Base-by-base conservation (phyloP, 2,329 filamentous ascomycete genomes). In the Diaporthe citriasiana region DNA sequence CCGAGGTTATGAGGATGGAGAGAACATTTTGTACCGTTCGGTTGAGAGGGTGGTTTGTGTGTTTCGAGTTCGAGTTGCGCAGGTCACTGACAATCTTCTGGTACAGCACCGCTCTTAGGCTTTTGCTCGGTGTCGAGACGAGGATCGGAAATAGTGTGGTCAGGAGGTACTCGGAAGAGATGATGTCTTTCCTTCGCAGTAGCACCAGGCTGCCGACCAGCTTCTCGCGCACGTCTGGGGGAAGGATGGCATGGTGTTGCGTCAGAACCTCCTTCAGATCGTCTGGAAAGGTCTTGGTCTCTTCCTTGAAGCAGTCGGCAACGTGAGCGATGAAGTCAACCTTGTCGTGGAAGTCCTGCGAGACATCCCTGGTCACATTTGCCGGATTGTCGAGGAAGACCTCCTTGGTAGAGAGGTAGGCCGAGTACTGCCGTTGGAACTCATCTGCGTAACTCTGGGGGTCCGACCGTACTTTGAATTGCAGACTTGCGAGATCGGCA, bases 101-200 rank as follows among this genome's bases (percentile, higher is more conserved):
- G 89, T 89, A 97, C 90, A 98, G 88, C 17, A 98, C 87, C 51
- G 92, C 90, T 60, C 97, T 92, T 47, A 99, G 88, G 5, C 93
- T 92, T 83, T 99, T 99, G 85, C 95, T 97, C 1, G 94, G 93
- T 1, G 97, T 98, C n/a, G 93, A 89, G 9, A 98, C 92, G 47
- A 99, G 90, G 78, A 99, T 94, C 0, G 96, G 96, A 83, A 98
- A 98, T n/a, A 98, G 88, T 0, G 95, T 95, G 75, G 97, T 96
- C 59, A 98, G 89, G 2, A 98, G 89, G 77, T 89, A 91, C 57
- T 92, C 89, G 33, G 95, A 98, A 82, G 98, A 93, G 77, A 99
- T 92, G 57, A 98, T 90, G 6, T 98, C 95, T 84, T 99, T 99
- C 82, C 95, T 94, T 74, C 94, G 89, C 76, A 99, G 85, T 66